Base-by-base conservation (phyloP, 305 asterid species). In the Fraxinus baroniana region DNA sequence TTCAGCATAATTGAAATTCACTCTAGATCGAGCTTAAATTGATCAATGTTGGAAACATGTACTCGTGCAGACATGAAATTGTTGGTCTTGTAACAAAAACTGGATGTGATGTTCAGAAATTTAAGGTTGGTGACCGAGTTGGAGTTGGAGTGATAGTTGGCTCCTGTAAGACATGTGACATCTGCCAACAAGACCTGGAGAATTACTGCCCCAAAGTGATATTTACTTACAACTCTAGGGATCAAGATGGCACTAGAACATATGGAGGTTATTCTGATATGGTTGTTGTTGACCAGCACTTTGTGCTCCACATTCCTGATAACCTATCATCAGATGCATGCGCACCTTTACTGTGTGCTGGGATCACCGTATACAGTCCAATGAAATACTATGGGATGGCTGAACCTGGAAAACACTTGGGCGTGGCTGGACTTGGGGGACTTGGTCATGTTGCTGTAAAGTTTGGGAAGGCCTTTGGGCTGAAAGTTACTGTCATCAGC, bases 361-460 rank as follows among this genome's bases (percentile, higher is more conserved):
- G 97, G 20, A 89, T 91, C 81, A 89, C 97, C 3, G 87, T 89
- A 9, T 93, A 92, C 84, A 92, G 93, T 85, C 94, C 96, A 3
- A 88, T 92, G 94, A 91, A 86, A 83, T 87, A 91, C 87, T 87
- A 89, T n/a, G 94, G 94, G 82, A 88, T 92, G 91, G 83, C 81
- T n/a, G 87, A 92, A 85, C 88, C 91, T 6, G 93, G 93, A 18
- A 89, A 86, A 78, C 91, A 88, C 82, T 85, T 93, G 81, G 97
- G 96, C 0, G 92, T 91, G 55, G 91, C 89, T 0, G 94, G 96
- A 72, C 91, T 93, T 2, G 96, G 96, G 22, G 96, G 97, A 18
- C 91, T 93, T 44, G 97, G 96, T 82, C 97, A 93, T 75, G 82
- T 93, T 73, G 96, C 97, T 30, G 93, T 93, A n/a, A 91, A 91